Base-by-base conservation (phyloP, 176 grass and related monocot species). In the Calamus simplicifolius region DNA sequence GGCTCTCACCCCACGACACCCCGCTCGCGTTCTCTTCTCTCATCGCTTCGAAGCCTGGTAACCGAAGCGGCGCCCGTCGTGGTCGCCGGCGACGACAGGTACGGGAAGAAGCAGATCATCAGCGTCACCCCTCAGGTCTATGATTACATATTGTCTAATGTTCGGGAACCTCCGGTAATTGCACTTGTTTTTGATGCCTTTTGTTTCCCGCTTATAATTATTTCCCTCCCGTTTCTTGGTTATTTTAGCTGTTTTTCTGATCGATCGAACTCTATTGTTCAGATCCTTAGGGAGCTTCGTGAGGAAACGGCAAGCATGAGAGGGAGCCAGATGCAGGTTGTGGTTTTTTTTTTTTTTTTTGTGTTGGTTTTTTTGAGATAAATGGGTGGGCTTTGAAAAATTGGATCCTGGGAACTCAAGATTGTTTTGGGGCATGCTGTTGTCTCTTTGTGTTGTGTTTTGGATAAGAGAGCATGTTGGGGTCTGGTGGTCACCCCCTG, bases 301-400 rank as follows among this genome's bases (percentile, higher is more conserved):
- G 83, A 90, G 68, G 92, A 90, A 75, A 96, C 92, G 25, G 67
- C 80, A 25, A 52, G 80, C 56, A 90, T 96, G 83, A 68, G 61
- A 38, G 92, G 92, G n/a, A 88, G 87, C 66, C 86, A 90, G 58
- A 87, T 96, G 92, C 86, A 96, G 86, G 92, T 90, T 67, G 25
- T 56, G 61, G 4, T 14, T 18, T 4, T 17, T 19, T 38, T 43
- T 48, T n/a, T 5, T 62, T 63, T 62, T 5, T 72, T 60, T 31
- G 30, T 16, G 5, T 25, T 55, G 27, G 10, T 68, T 52, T 19
- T 19, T 29, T 43, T 43, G 35, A 43, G 35, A 43, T 13, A 43
- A 12, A 43, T 43, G 35, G 35, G 8, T 43, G 2, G 35, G 8
- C 35, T 7, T 43, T 7, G 2, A 43, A 43, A 43, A 3, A 43